Conservation (phyloP, 2,329 filamentous ascomycete genomes). For the Cytospora schulzeri region DNA sequence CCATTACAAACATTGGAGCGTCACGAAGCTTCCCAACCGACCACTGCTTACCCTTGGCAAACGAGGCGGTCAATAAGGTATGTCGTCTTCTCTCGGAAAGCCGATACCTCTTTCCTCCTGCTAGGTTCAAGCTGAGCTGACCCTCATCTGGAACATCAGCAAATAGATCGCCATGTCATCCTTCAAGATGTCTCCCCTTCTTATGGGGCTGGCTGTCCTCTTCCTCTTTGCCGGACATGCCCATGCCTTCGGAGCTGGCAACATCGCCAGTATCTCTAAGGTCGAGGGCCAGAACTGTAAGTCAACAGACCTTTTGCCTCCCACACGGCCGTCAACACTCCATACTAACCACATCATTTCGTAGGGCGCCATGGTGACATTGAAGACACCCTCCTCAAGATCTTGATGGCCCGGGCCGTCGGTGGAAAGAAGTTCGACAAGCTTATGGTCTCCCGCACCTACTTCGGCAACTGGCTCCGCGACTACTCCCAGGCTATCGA, state of each 20-base stretch:
- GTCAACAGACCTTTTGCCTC: conserved; percentile 31
- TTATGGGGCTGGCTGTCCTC: conserved; percentile 62
- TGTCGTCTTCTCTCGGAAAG: not conserved
- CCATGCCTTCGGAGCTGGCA: conserved; percentile 83
- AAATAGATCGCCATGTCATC: conserved; percentile 47
- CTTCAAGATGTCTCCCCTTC: conserved; percentile 50
- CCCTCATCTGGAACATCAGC: not conserved
- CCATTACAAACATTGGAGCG: conserved; percentile 6
- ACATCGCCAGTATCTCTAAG: conserved; percentile 79
- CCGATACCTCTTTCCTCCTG: not conserved
- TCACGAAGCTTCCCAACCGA: conserved; percentile 10
- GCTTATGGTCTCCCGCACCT: conserved; percentile 83
- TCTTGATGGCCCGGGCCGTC: conserved; percentile 59
- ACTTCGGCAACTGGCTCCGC: conserved; percentile 90
- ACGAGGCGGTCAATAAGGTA: conserved; percentile 10
- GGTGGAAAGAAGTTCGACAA: conserved; percentile 81
- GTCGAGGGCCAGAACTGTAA: conserved; percentile 82
- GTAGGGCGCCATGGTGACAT: conserved; percentile 86
- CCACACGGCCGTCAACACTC: not conserved
- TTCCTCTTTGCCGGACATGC: conserved; percentile 68
- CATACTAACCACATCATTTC: not conserved
- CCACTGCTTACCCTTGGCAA: conserved; percentile 1
- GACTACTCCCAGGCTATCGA: conserved; percentile 96
- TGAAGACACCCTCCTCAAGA: conserved; percentile 81
- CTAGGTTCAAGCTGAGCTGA: conserved; percentile 7